Evolutionary conservation across 2,329 filamentous ascomycete genomes (phyloP).

Genomic region (Penicillium sp.): DNA sequence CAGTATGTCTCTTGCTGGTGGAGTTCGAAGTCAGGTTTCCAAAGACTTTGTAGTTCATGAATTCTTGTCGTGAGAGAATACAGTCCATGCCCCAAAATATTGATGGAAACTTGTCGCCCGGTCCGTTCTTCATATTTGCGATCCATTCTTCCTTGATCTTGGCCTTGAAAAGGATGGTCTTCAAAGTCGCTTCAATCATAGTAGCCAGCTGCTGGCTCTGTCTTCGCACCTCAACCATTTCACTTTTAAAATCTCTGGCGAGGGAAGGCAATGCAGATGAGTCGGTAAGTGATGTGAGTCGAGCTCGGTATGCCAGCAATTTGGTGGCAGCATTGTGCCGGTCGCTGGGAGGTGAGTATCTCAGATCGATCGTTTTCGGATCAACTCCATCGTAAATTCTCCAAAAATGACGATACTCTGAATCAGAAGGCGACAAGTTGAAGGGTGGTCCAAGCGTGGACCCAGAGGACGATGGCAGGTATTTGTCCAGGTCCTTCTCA

Average conservation of each 20-base stretch:
- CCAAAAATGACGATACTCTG: not conserved
- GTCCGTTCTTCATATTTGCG: too few species aligned
- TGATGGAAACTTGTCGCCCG: not conserved
- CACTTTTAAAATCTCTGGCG: not conserved
- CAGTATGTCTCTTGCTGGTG: not conserved
- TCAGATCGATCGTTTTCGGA: not conserved
- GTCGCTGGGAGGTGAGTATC: not conserved
- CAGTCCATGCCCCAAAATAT: slow-evolving; percentile 2
- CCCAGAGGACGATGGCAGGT: not conserved
- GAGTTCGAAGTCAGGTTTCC: too few species aligned
- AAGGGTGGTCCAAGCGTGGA: not conserved
- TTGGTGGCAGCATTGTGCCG: not conserved
- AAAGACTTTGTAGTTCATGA: too few species aligned
- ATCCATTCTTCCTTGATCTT: not conserved
- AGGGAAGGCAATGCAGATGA: not conserved
- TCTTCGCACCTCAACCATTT: not conserved
- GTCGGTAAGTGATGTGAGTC: not conserved
- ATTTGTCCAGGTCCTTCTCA: not conserved
- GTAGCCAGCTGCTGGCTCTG: not conserved
- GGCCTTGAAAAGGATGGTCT: not conserved
- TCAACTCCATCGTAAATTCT: not conserved
- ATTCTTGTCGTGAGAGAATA: too few species aligned
- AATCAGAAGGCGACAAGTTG: not conserved
- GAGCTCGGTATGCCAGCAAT: not conserved
- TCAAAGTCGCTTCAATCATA: not conserved